These are phyloP conservation scores for Clarireedia sp. DNA, from an alignment of 2,329 filamentous ascomycete species.

Conservation along the genomic window DNA sequence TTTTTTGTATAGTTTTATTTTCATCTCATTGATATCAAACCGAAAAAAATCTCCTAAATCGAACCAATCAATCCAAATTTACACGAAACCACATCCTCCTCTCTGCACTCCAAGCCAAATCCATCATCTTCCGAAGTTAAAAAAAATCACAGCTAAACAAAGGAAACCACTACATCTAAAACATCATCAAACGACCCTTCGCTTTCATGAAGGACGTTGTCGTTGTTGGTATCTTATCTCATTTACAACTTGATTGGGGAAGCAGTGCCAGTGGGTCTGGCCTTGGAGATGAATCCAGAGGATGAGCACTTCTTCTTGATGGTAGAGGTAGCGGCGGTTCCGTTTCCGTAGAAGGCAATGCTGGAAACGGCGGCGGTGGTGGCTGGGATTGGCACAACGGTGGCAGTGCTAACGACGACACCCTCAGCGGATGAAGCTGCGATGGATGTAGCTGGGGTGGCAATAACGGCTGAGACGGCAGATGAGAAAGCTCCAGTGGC, in stretches of 20 bases:
- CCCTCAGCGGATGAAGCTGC: background rate
- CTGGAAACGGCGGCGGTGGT: constrained; percentile 25
- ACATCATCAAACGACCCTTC: constrained; percentile 1
- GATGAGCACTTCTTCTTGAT: constrained; percentile 21
- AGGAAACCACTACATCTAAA: background rate
- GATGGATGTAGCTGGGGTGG: constrained; percentile 2
- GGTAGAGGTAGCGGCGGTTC: constrained; percentile 17
- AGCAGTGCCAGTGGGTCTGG: constrained; percentile 16
- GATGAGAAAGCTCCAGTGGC: constrained; percentile 3
- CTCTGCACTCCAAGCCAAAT: background rate
- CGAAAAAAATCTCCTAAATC: too few relatives aligned
- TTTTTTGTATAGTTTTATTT: too few relatives aligned
- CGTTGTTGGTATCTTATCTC: background rate
- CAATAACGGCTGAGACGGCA: background rate
- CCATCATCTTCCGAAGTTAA: background rate
- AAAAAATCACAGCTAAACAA: background rate
- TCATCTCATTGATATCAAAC: too few relatives aligned
- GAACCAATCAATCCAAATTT: too few relatives aligned
- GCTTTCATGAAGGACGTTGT: background rate
- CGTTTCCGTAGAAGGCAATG: constrained; percentile 9
- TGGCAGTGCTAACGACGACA: background rate
- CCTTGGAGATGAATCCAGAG: constrained; percentile 22
- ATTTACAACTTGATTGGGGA: constrained; percentile 3
- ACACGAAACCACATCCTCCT: background rate
- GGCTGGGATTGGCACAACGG: background rate